These are phyloP conservation scores for Bathelium albidoporum DNA, from an alignment of 495 filamentous ascomycete genomes.

Conservation along the genomic window DNA sequence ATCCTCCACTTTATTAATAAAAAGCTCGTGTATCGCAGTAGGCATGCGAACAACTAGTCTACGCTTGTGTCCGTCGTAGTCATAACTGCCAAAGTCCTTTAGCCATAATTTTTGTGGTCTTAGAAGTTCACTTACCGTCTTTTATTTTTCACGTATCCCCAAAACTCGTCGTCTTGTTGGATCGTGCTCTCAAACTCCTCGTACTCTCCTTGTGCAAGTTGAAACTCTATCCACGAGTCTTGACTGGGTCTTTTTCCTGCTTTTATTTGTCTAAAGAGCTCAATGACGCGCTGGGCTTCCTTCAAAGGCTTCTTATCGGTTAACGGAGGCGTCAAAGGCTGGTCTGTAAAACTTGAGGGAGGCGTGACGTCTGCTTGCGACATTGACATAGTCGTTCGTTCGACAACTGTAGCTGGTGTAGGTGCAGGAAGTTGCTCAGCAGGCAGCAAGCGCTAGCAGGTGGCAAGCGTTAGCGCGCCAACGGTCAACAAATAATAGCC, in stretches of 20 bases:
- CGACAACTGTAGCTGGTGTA: constrained; percentile 5
- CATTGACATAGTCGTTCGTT: constrained; percentile 6
- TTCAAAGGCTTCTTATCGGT: no score
- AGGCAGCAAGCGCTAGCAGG: no score
- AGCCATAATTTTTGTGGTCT: constrained; percentile 5
- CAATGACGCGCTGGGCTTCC: constrained; percentile 8
- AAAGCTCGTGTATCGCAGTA: constrained; percentile 11
- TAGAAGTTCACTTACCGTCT: constrained; percentile 8
- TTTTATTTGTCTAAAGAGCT: constrained; percentile 8
- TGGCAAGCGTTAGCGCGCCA: no score
- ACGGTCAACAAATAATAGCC: no score
- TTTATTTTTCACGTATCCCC: constrained; percentile 12
- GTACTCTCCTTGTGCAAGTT: constrained; percentile 13
- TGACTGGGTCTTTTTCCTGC: constrained; percentile 3
- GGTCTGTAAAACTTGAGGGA: constrained; percentile 9
- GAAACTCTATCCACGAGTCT: constrained; percentile 11
- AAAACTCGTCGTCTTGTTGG: constrained; percentile 7
- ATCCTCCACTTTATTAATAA: constrained; percentile 14
- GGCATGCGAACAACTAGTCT: constrained; percentile 14
- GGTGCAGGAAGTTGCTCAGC: no score
- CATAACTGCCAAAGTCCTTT: constrained; percentile 8
- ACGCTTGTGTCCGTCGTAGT: constrained; percentile 9
- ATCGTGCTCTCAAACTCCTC: constrained; percentile 9
- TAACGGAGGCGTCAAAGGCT: constrained; percentile 10
- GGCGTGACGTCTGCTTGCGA: constrained; percentile 1